Conservation (phyloP, 495 filamentous ascomycete species). For the Corynascus novoguineensis region DNA sequence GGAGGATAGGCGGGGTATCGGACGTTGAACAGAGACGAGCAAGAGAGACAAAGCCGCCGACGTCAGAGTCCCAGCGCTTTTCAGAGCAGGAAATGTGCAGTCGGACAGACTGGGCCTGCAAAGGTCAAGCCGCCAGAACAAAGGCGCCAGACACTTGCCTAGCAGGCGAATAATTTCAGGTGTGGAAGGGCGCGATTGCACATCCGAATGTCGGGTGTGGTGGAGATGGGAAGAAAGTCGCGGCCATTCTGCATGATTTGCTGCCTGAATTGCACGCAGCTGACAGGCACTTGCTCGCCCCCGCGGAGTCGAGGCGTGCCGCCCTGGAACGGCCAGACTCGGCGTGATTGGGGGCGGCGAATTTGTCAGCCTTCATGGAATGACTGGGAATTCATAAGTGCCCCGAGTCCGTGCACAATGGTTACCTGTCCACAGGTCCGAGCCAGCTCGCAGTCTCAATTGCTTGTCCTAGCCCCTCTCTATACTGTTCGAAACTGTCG, state of each 20-base stretch:
- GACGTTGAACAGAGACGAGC: slow-evolving; percentile 5
- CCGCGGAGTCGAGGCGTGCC: not conserved
- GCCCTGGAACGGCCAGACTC: slow-evolving; percentile 11
- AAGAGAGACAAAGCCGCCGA: not conserved
- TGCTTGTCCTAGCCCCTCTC: not conserved
- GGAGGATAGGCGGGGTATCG: slow-evolving; percentile 1
- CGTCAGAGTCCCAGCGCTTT: slow-evolving; percentile 5
- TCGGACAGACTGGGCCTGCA: not conserved
- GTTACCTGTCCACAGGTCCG: not conserved
- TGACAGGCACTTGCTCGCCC: not conserved
- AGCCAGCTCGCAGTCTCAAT: too few species aligned
- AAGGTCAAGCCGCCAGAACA: not conserved
- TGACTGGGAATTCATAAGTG: slow-evolving; percentile 6
- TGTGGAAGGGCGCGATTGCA: not conserved
- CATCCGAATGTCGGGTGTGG: not conserved
- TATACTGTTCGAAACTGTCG: too few species aligned
- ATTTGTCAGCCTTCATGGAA: slow-evolving; percentile 20
- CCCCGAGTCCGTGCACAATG: not conserved
- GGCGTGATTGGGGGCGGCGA: not conserved
- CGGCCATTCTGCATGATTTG: slow-evolving; percentile 4
- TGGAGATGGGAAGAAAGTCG: slow-evolving; percentile 1
- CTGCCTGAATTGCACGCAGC: slow-evolving; percentile 13
- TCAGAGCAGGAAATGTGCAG: not conserved
- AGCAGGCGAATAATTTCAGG: not conserved
- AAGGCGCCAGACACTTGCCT: too few species aligned